A percentile compares a stretch with the other conserved stretches of the same genome.
Evolutionary conservation across 805 yeast genomes (phyloP).

Genomic region (Nakazawaea ernobii): DNA sequence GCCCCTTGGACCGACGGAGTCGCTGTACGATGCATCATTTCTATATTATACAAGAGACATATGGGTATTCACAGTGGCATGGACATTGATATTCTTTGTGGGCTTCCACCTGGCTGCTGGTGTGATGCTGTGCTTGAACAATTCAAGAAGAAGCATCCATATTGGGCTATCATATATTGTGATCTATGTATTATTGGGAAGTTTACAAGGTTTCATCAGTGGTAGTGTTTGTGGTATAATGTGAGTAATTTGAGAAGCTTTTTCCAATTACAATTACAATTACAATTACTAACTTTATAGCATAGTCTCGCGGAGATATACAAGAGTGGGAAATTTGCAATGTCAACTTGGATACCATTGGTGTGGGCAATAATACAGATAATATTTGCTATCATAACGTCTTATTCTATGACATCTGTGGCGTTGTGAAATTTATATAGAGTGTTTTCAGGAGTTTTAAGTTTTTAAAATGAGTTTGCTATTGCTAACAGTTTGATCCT

Average conservation of each 20-base stretch:
- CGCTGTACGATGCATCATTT: conserved; percentile 40
- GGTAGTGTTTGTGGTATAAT: conserved; percentile 79
- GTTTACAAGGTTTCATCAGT: conserved; percentile 57
- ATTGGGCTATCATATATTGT: conserved; percentile 37
- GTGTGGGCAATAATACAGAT: conserved; percentile 70
- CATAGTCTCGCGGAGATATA: conserved; percentile 70
- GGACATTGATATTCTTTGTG: conserved; percentile 70
- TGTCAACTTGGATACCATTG: conserved; percentile 96
- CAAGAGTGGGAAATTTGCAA: conserved; percentile 70
- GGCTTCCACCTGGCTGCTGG: conserved; percentile 66
- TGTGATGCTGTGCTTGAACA: conserved; percentile 47
- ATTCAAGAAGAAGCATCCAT: conserved; percentile 28
- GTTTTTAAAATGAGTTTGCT: too few species aligned
- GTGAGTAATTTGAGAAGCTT: conserved; percentile 17
- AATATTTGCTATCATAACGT: conserved; percentile 58
- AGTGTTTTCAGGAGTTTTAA: too few species aligned
- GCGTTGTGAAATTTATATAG: neutral
- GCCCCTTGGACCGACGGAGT: conserved; percentile 41
- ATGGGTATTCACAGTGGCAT: conserved; percentile 75
- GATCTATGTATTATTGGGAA: conserved; percentile 48
- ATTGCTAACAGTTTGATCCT: too few species aligned
- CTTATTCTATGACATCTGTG: conserved; percentile 54
- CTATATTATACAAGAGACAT: conserved; percentile 68
- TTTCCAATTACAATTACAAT: too few species aligned
- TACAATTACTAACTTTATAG: too few species aligned